phyloP scores from a whole-genome alignment of 2,329 filamentous ascomycete species.

The Talaromyces amestolkiae region DNA sequence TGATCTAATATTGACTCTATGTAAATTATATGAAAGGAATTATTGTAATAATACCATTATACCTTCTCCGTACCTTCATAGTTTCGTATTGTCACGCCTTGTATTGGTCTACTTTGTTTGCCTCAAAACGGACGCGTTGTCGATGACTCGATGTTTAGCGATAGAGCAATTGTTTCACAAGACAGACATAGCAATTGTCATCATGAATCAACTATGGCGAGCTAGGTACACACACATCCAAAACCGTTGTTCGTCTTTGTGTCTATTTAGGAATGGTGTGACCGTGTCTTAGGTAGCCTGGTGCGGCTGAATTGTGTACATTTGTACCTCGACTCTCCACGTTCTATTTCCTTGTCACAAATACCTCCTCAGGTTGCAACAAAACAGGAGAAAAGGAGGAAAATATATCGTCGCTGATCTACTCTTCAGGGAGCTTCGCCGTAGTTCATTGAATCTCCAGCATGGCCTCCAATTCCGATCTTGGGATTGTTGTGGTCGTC shows the following conservation, averaged over 20 bases:
- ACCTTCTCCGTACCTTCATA: neutral
- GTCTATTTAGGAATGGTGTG: neutral
- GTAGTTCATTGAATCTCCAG: neutral
- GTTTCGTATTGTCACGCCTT: neutral
- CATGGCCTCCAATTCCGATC: neutral
- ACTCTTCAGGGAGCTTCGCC: neutral
- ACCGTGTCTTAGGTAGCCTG: neutral
- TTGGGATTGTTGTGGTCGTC: conserved; percentile 13
- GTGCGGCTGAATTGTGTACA: neutral
- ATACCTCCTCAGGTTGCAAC: neutral
- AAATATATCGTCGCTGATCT: neutral
- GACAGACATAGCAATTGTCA: neutral
- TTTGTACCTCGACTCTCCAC: too few relatives aligned
- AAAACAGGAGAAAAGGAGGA: neutral
- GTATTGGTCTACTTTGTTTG: neutral
- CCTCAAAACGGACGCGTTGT: neutral
- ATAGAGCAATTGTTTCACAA: neutral
- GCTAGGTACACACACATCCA: neutral
- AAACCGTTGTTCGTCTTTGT: neutral
- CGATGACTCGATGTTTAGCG: neutral
- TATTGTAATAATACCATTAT: neutral
- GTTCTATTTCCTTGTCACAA: neutral
- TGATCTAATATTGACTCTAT: neutral
- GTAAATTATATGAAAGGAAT: neutral
- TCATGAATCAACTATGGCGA: neutral